Percentiles rank a stretch among this genome's conserved stretches.
These are phyloP conservation scores for Chrysochromulina tobinii DNA, from an alignment of 78 protist genomes.

Conservation along the genomic window DNA sequence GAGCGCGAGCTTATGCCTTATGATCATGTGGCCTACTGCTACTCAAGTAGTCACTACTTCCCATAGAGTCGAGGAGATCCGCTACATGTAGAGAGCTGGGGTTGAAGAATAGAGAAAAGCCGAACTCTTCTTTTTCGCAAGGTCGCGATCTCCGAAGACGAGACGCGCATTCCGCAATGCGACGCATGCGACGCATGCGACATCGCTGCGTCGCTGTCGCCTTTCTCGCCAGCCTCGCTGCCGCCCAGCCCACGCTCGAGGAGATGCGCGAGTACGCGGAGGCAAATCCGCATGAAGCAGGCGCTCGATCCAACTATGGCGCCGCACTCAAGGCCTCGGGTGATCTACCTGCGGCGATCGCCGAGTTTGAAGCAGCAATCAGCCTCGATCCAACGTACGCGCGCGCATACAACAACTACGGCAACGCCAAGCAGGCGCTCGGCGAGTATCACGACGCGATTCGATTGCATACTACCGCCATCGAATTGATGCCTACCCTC, in stretches of 20 bases:
- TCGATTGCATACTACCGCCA: neutral
- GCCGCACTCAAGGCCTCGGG: neutral
- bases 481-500: neutral
- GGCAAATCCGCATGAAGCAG: neutral
- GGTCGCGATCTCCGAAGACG: no score
- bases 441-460: neutral
- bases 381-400: neutral
- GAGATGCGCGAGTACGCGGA: neutral
- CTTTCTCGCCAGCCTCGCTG: no score
- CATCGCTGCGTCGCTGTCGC: no score
- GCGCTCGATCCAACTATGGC: neutral
- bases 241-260: slow-evolving; percentile 6
- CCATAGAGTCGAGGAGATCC: no score
- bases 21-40: no score
- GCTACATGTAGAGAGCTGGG: no score
- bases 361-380: neutral
- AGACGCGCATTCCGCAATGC: no score
- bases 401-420: neutral
- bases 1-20: no score
- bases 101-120: no score
- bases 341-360: neutral
- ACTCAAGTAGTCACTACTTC: no score
- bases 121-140: no score
- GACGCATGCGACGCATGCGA: no score
- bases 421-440: neutral